Evolutionary conservation across 495 filamentous ascomycete species (phyloP).

Genomic region (Sphaerosporella brunnea): DNA sequence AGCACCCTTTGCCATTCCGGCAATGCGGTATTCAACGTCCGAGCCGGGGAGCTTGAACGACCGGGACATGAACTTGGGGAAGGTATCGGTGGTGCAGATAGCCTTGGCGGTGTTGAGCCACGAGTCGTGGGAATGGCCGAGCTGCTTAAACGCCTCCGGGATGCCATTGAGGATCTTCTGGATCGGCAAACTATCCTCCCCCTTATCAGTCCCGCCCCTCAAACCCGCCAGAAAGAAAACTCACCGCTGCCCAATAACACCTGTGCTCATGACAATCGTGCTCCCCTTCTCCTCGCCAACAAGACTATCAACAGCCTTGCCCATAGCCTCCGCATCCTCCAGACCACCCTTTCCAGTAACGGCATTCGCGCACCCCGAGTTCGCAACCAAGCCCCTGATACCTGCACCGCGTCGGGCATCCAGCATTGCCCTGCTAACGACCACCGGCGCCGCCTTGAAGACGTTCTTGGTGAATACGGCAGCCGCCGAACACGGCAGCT

Average conservation of each 20-base stretch:
- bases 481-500: conserved; percentile 74
- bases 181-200: conserved; percentile 47
- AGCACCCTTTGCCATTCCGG: conserved; percentile 93
- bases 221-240: neutral
- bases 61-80: conserved; percentile 82
- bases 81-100: conserved; percentile 98
- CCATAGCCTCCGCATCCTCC: conserved; percentile 80
- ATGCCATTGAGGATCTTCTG: conserved; percentile 73
- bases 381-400: conserved; percentile 70
- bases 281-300: conserved; percentile 43
- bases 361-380: conserved; percentile 93
- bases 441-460: conserved; percentile 91
- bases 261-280: conserved; percentile 91
- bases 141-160: conserved; percentile 49
- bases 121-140: conserved; percentile 58
- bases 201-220: neutral
- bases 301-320: conserved; percentile 47
- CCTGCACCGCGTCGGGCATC: conserved; percentile 46
- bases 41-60: conserved; percentile 75
- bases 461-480: conserved; percentile 97
- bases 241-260: conserved; percentile 86
- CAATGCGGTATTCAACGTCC: conserved; percentile 57
- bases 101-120: conserved; percentile 78
- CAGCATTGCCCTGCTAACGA: conserved; percentile 57
- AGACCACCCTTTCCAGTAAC: conserved; percentile 85